These are phyloP conservation scores for Dactylonectria estremocensis DNA, from an alignment of 2,329 filamentous ascomycete genomes.

Conservation along the genomic window DNA sequence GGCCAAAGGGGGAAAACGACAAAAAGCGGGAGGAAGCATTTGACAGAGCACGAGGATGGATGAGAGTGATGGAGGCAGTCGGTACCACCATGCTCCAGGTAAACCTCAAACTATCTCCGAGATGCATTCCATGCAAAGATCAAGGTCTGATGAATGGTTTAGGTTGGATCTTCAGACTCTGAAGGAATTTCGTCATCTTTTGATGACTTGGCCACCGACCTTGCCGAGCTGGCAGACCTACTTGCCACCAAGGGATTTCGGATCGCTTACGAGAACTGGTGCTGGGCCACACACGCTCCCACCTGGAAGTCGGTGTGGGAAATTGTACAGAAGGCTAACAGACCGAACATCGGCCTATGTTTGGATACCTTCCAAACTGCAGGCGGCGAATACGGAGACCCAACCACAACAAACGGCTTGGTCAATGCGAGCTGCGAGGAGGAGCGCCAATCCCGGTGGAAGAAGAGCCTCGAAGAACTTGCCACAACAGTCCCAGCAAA, in stretches of 20 bases:
- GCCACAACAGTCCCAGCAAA: constrained; percentile 71
- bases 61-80: constrained; percentile 78
- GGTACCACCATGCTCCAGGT: constrained; percentile 82
- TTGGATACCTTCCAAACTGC: constrained; percentile 85
- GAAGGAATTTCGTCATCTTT: constrained; percentile 67
- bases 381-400: constrained; percentile 81
- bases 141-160: too few species aligned
- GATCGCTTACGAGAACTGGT: constrained; percentile 87
- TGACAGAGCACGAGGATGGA: constrained; percentile 75
- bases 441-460: constrained; percentile 66
- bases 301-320: constrained; percentile 80
- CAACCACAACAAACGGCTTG: constrained; percentile 73
- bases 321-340: constrained; percentile 74
- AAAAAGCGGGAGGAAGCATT: constrained; percentile 75
- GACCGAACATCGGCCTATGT: constrained; percentile 80
- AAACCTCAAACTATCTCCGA: background rate
- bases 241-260: constrained; percentile 70
- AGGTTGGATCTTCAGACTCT: constrained; percentile 77
- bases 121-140: constrained; percentile 4
- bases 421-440: constrained; percentile 61
- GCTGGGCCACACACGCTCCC: constrained; percentile 81
- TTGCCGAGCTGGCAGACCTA: constrained; percentile 75
- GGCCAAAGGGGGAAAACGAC: constrained; percentile 66
- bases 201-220: constrained; percentile 70
- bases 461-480: constrained; percentile 70